phyloP scores from a whole-genome alignment of 192 early-diverging fungal species.

The Gamsiella multidivaricata region DNA sequence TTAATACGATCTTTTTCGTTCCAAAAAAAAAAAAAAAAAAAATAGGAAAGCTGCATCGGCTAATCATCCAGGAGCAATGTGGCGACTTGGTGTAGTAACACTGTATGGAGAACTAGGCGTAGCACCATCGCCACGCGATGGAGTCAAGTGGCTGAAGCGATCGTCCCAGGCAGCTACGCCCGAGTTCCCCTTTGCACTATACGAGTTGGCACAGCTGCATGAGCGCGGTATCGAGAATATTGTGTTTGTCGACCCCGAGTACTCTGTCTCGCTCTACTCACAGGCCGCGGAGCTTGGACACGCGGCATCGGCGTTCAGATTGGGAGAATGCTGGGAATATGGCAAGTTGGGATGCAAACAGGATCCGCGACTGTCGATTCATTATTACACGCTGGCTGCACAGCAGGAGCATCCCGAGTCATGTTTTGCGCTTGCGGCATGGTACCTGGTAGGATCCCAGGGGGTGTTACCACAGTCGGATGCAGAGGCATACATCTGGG shows the following conservation, averaged over 20 bases:
- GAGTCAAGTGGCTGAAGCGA: constrained; percentile 70
- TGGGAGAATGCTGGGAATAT: constrained; percentile 75
- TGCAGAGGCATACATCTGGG: constrained; percentile 74
- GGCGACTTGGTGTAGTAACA: constrained; percentile 69
- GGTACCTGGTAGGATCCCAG: constrained; percentile 72
- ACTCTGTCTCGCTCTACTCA: constrained; percentile 69
- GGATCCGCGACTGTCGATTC: constrained; percentile 65
- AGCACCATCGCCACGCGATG: constrained; percentile 63
- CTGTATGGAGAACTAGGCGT: constrained; percentile 68
- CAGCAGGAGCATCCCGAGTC: constrained; percentile 72
- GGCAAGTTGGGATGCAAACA: constrained; percentile 66
- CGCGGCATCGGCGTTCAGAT: constrained; percentile 68
- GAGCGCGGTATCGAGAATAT: constrained; percentile 67
- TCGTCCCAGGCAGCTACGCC: constrained; percentile 69
- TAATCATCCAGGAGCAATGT: constrained; percentile 77
- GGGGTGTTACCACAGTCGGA: constrained; percentile 70
- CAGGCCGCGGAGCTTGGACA: constrained; percentile 76
- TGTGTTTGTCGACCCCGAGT: constrained; percentile 70
- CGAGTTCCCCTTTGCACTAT: constrained; percentile 69
- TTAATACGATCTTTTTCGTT: background rate
- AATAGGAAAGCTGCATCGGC: constrained; percentile 73
- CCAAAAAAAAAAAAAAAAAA: background rate
- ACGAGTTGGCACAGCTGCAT: constrained; percentile 67
- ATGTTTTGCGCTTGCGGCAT: constrained; percentile 71
- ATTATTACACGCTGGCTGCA: constrained; percentile 73